phyloP scores from a whole-genome alignment of 352 stramenopile genomes.

The Albugo candida region DNA sequence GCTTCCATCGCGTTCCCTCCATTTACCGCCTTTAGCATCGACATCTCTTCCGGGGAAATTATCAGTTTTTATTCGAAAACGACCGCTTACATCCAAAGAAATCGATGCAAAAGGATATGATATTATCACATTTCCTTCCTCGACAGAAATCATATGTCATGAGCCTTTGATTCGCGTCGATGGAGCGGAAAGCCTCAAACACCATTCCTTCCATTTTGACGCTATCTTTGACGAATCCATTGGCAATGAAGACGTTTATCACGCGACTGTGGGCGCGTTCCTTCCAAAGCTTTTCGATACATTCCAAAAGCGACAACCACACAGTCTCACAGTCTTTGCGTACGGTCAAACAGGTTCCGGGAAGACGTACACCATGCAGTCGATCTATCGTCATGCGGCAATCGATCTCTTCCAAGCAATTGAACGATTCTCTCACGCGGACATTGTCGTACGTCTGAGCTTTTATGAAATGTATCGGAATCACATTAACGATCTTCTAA shows the following conservation, averaged over 20 bases:
- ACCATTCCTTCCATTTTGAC: constrained; percentile 1
- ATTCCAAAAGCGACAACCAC: constrained; percentile 15
- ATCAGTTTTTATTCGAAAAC: constrained; percentile 48
- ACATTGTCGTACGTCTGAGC: constrained; percentile 64
- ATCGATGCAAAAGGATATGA: constrained; percentile 46
- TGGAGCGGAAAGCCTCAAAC: constrained; percentile 5
- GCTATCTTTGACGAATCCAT: constrained; percentile 76
- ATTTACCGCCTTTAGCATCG: constrained; percentile 1
- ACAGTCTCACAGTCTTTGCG: constrained; percentile 83
- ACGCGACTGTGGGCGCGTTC: constrained; percentile 30
- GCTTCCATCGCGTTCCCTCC: constrained; percentile 5
- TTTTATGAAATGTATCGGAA: constrained; percentile 97
- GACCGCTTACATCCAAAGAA: constrained; percentile 43
- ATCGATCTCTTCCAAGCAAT: constrained; percentile 36
- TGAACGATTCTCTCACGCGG: background rate
- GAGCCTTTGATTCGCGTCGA: constrained; percentile 49
- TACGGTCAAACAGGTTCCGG: constrained; percentile 93
- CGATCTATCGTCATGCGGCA: constrained; percentile 38
- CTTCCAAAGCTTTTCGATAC: constrained; percentile 8
- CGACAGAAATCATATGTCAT: constrained; percentile 53
- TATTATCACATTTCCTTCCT: constrained; percentile 28
- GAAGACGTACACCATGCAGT: constrained; percentile 89
- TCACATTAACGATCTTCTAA: constrained; percentile 88
- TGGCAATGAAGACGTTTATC: constrained; percentile 84
- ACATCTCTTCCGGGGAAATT: constrained; percentile 12